Evolutionary conservation across 495 filamentous ascomycete species (phyloP).

Genomic region (Lophiotrema nucula): DNA sequence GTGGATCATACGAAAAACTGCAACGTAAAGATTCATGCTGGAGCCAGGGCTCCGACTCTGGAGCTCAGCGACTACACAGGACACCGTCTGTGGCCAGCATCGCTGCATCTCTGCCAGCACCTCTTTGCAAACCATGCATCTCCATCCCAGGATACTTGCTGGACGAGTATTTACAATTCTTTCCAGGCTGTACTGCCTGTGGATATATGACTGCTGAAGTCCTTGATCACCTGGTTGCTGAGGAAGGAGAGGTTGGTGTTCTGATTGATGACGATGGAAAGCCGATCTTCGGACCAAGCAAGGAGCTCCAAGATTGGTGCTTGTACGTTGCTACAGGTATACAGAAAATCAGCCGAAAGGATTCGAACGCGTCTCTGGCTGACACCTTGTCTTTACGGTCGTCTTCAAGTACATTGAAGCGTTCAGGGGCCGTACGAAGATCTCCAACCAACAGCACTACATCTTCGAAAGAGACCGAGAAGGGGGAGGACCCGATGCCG

Average conservation of each 20-base stretch:
- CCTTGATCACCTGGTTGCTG: not conserved
- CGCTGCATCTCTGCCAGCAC: not conserved
- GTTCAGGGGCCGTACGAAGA: not conserved
- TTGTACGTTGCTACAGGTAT: not conserved
- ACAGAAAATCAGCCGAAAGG: not conserved
- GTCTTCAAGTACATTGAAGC: not conserved
- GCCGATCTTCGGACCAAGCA: not conserved
- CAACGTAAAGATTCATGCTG: not conserved
- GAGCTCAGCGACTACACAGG: not conserved
- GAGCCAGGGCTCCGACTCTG: not conserved
- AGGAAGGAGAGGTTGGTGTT: not conserved
- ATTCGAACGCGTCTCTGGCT: not conserved
- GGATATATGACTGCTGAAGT: conserved; percentile 1
- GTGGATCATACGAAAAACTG: too few species aligned
- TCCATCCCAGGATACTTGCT: not conserved
- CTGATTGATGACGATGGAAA: not conserved
- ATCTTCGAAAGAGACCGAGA: not conserved
- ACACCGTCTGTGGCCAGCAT: not conserved
- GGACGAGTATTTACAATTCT: conserved; percentile 5
- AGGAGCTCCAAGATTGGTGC: conserved; percentile 3
- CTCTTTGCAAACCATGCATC: conserved; percentile 1
- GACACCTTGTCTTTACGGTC: not conserved
- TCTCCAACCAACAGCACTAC: not conserved
- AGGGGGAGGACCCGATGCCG: not conserved
- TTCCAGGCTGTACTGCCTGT: conserved; percentile 4